Conservation (phyloP, 2,329 filamentous ascomycete species). For the Scytalidium sp. region DNA sequence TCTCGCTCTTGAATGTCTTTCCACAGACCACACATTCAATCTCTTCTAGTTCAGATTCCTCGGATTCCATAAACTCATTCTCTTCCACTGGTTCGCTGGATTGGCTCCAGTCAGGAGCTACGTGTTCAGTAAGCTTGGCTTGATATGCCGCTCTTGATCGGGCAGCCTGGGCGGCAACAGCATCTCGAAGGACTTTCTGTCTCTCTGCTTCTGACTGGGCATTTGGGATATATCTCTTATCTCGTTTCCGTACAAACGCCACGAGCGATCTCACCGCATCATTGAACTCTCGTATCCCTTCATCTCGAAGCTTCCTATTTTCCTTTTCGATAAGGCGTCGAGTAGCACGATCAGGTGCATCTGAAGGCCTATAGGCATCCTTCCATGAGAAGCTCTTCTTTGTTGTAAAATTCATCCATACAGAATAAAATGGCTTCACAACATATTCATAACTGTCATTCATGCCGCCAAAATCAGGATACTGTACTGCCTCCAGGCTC, state of each 20-base stretch:
- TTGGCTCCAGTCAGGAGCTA: constrained; percentile 74
- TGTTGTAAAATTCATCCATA: constrained; percentile 80
- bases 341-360: constrained; percentile 81
- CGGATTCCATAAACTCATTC: constrained; percentile 51
- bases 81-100: constrained; percentile 50
- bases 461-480: constrained; percentile 81
- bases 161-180: constrained; percentile 80
- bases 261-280: constrained; percentile 85
- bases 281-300: constrained; percentile 84
- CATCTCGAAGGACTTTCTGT: constrained; percentile 72
- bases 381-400: constrained; percentile 86
- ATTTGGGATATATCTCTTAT: constrained; percentile 79
- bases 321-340: constrained; percentile 92
- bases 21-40: constrained; percentile 77
- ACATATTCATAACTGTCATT: constrained; percentile 71
- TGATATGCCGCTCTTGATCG: constrained; percentile 78
- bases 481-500: constrained; percentile 56
- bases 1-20: constrained; percentile 84
- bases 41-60: constrained; percentile 51
- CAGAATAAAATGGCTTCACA: constrained; percentile 76
- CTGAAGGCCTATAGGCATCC: constrained; percentile 77
- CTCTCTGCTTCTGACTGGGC: constrained; percentile 76
- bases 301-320: constrained; percentile 80
- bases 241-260: constrained; percentile 84
- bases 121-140: constrained; percentile 62